A percentile compares a stretch with the other conserved stretches of the same genome.
Conservation (phyloP, 2,329 filamentous ascomycete genomes). For the Calonectria multiphialidica region DNA sequence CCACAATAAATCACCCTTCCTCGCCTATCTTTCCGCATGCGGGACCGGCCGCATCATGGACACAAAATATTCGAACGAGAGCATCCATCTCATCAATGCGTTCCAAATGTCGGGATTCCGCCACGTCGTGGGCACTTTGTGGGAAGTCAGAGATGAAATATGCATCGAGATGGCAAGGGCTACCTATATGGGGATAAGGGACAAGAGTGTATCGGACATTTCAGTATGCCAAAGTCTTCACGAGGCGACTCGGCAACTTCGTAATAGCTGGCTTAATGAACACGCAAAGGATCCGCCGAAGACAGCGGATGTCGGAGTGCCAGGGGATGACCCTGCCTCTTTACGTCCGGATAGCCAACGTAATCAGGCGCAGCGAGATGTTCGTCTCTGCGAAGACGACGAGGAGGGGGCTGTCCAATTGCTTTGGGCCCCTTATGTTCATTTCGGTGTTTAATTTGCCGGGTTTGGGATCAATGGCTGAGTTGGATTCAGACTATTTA, state of each 20-base stretch:
- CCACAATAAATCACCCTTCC: constrained; percentile 38
- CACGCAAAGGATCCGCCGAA: too few relatives aligned
- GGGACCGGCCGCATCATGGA: constrained; percentile 43
- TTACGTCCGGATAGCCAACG: too few relatives aligned
- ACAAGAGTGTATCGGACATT: background rate
- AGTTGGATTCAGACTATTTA: too few relatives aligned
- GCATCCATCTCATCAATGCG: constrained; percentile 47
- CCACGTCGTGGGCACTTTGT: constrained; percentile 15
- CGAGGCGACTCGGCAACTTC: background rate
- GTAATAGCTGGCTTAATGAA: background rate
- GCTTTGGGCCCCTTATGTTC: background rate
- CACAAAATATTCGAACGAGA: constrained; percentile 48
- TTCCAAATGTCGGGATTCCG: constrained; percentile 14
- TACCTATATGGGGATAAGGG: background rate
- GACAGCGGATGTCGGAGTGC: too few relatives aligned
- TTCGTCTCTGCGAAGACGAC: too few relatives aligned
- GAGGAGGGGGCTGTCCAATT: background rate
- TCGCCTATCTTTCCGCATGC: constrained; percentile 55
- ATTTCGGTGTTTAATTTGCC: background rate
- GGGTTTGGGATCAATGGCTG: too few relatives aligned
- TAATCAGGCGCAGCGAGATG: too few relatives aligned
- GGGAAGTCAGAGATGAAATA: constrained; percentile 1
- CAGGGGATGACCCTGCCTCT: too few relatives aligned
- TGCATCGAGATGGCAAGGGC: background rate
- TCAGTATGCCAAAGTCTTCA: constrained; percentile 2